Base-by-base conservation (phyloP, 1,284 basidiomycete genomes). In the Rhodotorula sp. region DNA sequence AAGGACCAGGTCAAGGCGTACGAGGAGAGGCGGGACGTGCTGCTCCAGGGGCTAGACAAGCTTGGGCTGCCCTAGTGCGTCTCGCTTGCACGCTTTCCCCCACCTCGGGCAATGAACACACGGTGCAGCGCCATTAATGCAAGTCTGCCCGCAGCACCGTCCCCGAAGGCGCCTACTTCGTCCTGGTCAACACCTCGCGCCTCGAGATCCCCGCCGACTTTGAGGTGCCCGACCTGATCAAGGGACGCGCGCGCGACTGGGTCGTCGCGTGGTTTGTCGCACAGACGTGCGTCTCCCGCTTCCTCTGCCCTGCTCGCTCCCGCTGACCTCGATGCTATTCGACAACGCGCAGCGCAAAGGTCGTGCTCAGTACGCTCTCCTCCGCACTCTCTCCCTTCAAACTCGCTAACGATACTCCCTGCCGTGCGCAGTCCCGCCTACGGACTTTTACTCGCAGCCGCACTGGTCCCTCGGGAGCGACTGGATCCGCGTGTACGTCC, bases 391-490 rank as follows among this genome's bases (percentile, higher is more conserved):
- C 34, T 4, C 51, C 37, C 50, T 46, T 25, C 32, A 15, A 5
- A 21, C 21, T 19, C 22, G 22, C 17, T 36, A 17, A 27, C n/a
- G 55, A 12, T 44, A 4, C 15, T 19, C 13, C 44, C 7, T 44
- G 9, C 19, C 13, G 4, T 19, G 19, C 44, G 15, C 44, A 44
- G 44, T 97, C 74, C 94, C 94, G 12, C 91, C 94, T 68, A 95
- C 93, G 84, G 94, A 94, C 91, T 97, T 97, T 82, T 97, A 96
- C 83, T 91, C 90, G 78, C 85, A 89, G 77, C 90, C 92, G 70
- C 92, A 97, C 80, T 86, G 88, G 55, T 82, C 83, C 62, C 92
- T 97, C 67, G 94, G 94, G 50, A 92, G 94, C 81, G 88, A 85
- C 66, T 97, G 89, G 79, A 89, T 87, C 39, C 88, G 94, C 63